These are phyloP conservation scores for Fusarium begoniae DNA, from an alignment of 2,329 filamentous ascomycete species.

Conservation along the genomic window DNA sequence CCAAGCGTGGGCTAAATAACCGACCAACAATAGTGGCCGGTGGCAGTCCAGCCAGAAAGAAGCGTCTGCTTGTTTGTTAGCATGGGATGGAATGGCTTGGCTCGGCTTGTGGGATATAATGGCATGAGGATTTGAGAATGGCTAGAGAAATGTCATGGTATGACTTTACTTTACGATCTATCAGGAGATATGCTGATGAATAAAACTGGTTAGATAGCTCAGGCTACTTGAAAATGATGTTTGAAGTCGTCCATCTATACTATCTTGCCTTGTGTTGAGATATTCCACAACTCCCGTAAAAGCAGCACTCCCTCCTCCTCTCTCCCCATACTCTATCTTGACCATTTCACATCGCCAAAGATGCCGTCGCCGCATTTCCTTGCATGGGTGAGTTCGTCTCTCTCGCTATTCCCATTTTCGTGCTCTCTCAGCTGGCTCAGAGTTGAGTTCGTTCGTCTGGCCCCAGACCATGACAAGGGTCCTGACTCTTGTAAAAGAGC, in stretches of 20 bases:
- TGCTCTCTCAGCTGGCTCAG: slow-evolving; percentile 26
- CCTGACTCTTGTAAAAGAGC: slow-evolving; percentile 29
- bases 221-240: neutral
- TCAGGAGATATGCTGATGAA: neutral
- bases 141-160: neutral
- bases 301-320: neutral
- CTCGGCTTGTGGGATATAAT: slow-evolving; percentile 11
- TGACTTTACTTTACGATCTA: neutral
- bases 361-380: neutral
- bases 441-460: slow-evolving; percentile 34
- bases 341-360: neutral
- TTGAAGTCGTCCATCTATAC: neutral
- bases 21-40: neutral
- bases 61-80: neutral
- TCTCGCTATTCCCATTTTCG: slow-evolving; percentile 18
- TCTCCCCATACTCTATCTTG: neutral
- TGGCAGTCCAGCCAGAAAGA: neutral
- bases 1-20: neutral
- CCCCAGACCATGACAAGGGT: slow-evolving; percentile 34
- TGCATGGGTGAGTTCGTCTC: slow-evolving; percentile 2
- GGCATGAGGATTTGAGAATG: neutral
- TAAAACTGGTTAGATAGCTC: neutral
- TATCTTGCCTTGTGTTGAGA: neutral
- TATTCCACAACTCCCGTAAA: neutral
- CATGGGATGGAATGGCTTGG: slow-evolving; percentile 14